Percentiles rank a stretch among this genome's conserved stretches.
phyloP scores from a whole-genome alignment of 495 filamentous ascomycete species.

The Penicillium flavigenum region DNA sequence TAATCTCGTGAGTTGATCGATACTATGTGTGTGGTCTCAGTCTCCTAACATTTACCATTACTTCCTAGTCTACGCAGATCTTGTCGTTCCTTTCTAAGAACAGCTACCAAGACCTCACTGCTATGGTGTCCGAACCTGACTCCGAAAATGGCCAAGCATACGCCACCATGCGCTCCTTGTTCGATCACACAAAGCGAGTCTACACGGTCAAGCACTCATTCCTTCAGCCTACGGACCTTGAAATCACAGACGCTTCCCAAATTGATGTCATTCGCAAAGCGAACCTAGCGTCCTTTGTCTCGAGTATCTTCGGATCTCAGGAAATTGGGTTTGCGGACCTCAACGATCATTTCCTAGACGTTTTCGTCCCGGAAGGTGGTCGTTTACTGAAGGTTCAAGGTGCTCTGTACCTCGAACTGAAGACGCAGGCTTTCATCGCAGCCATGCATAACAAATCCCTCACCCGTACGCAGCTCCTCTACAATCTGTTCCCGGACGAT shows the following conservation, averaged over 20 bases:
- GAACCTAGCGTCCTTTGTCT: constrained; percentile 83
- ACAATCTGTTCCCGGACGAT: constrained; percentile 69
- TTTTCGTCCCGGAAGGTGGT: constrained; percentile 77
- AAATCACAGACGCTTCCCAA: constrained; percentile 64
- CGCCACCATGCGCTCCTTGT: constrained; percentile 71
- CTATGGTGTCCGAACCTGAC: constrained; percentile 67
- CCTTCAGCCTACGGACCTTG: constrained; percentile 68
- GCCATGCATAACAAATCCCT: constrained; percentile 64
- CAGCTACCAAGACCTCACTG: constrained; percentile 68
- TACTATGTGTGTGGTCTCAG: neutral
- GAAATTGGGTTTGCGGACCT: constrained; percentile 81
- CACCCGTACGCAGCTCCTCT: constrained; percentile 64
- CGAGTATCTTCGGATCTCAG: constrained; percentile 77
- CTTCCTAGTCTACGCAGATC: constrained; percentile 65
- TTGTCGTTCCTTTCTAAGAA: constrained; percentile 67
- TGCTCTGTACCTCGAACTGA: constrained; percentile 75
- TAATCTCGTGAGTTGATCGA: constrained; percentile 56
- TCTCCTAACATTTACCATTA: constrained; percentile 9
- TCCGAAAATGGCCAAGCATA: constrained; percentile 82
- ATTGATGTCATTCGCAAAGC: constrained; percentile 78
- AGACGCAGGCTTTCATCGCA: constrained; percentile 82
- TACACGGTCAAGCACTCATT: constrained; percentile 72
- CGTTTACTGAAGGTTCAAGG: constrained; percentile 68
- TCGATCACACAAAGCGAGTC: constrained; percentile 76
- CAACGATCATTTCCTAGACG: constrained; percentile 80